Conservation (phyloP, 345 rosid species). For the Salix dunnii region DNA sequence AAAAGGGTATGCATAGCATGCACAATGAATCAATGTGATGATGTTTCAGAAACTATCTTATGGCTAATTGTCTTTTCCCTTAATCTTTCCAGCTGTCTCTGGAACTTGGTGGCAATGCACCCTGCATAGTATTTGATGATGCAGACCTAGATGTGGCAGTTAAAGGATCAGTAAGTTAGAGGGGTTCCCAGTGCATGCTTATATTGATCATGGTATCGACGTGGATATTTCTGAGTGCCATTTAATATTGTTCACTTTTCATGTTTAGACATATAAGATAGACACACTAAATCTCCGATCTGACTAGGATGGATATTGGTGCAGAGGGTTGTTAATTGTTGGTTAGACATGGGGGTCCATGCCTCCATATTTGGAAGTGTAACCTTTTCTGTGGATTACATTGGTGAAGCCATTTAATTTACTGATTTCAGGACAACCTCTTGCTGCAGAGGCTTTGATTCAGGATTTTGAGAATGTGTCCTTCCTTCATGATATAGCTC, state of each 20-base stretch:
- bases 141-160: slow-evolving; percentile 92
- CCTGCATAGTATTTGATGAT: slow-evolving; percentile 93
- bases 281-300: not conserved
- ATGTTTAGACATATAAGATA: not conserved
- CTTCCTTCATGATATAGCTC: not conserved
- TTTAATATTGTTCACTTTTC: not conserved
- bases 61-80: slow-evolving; percentile 17
- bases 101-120: slow-evolving; percentile 99
- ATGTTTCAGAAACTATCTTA: slow-evolving; percentile 1
- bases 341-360: not conserved
- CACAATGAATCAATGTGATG: not conserved
- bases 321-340: not conserved
- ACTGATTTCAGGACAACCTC: not conserved
- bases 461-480: not conserved
- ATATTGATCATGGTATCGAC: not conserved
- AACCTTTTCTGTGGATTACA: not conserved
- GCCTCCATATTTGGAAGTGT: not conserved
- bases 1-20: slow-evolving; percentile 57
- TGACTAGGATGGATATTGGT: not conserved
- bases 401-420: not conserved
- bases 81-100: slow-evolving; percentile 57
- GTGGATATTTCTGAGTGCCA: slow-evolving; percentile 4
- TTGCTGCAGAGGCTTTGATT: not conserved
- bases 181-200: not conserved
- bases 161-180: slow-evolving; percentile 80